Percentiles rank a stretch among this genome's conserved stretches.
Evolutionary conservation across 331 rosid species (phyloP).

Genomic region (Stylosanthes scabra): DNA sequence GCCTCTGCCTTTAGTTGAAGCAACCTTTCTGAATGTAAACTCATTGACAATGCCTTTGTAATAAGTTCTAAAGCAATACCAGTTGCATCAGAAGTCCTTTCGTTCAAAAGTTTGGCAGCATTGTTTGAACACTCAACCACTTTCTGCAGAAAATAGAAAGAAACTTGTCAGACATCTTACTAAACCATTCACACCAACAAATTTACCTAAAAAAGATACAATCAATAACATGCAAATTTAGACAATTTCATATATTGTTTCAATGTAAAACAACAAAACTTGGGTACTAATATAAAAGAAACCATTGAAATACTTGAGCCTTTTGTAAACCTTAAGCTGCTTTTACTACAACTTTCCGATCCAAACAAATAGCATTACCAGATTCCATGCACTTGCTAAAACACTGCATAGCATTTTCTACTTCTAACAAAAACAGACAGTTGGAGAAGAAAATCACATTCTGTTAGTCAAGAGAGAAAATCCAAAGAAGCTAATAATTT

Average conservation of each 20-base stretch:
- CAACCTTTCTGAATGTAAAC: slow-evolving; percentile 82
- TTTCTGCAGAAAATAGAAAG: slow-evolving; percentile 57
- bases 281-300: slow-evolving; percentile 29
- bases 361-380: slow-evolving; percentile 74
- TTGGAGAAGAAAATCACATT: slow-evolving; percentile 51
- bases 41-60: slow-evolving; percentile 72
- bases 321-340: slow-evolving; percentile 87
- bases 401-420: slow-evolving; percentile 63
- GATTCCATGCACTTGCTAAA: slow-evolving; percentile 71
- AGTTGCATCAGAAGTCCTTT: slow-evolving; percentile 70
- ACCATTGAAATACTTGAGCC: slow-evolving; percentile 73
- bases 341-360: slow-evolving; percentile 77
- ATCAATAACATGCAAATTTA: slow-evolving; percentile 17
- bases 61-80: slow-evolving; percentile 66
- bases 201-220: slow-evolving; percentile 4
- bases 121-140: slow-evolving; percentile 56
- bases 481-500: too few species aligned
- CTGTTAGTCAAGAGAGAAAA: slow-evolving; percentile 12
- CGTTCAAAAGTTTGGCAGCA: slow-evolving; percentile 68
- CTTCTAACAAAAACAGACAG: slow-evolving; percentile 84
- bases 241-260: slow-evolving; percentile 11
- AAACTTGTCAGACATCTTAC: slow-evolving; percentile 38
- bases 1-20: slow-evolving; percentile 94
- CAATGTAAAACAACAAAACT: slow-evolving; percentile 16
- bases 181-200: slow-evolving; percentile 15